Evolutionary conservation across 768 basidiomycete genomes (phyloP).

Genomic region (Sistotremastrum niveocremeum): DNA sequence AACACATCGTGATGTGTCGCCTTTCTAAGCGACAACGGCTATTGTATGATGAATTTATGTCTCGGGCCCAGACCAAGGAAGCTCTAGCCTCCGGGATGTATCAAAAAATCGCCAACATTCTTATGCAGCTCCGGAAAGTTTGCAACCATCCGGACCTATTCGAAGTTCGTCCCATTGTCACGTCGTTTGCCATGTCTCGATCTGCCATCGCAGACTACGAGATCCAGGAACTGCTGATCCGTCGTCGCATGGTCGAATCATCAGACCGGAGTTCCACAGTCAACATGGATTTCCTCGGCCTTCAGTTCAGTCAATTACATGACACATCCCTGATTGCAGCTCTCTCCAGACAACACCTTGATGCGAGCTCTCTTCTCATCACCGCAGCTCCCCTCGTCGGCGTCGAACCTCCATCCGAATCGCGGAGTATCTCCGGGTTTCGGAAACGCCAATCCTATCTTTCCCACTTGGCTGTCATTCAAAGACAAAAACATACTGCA

Average conservation of each 20-base stretch:
- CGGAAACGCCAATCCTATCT: constrained; percentile 34
- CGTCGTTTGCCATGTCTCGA: constrained; percentile 59
- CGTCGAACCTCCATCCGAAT: constrained; percentile 59
- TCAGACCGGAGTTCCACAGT: constrained; percentile 31
- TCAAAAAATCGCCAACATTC: constrained; percentile 82
- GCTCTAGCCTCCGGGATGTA: constrained; percentile 78
- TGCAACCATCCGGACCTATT: constrained; percentile 92
- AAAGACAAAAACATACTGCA: constrained; percentile 55
- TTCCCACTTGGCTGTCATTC: constrained; percentile 33
- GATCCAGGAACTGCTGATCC: constrained; percentile 78
- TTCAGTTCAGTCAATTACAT: constrained; percentile 48
- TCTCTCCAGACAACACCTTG: constrained; percentile 39
- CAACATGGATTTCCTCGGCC: constrained; percentile 50
- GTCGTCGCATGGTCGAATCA: constrained; percentile 52
- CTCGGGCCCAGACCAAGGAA: constrained; percentile 67
- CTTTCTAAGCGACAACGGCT: constrained; percentile 90
- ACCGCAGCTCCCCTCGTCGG: constrained; percentile 39
- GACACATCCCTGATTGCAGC: constrained; percentile 38
- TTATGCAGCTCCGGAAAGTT: constrained; percentile 97
- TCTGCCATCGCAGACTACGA: constrained; percentile 69
- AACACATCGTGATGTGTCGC: constrained; percentile 79
- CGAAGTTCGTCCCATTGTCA: constrained; percentile 74
- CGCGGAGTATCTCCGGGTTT: constrained; percentile 64
- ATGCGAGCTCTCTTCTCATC: constrained; percentile 44
- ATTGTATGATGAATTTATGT: constrained; percentile 94